Percentiles rank a stretch among this genome's conserved stretches.
Evolutionary conservation across 1,284 basidiomycete species (phyloP).

Genomic region (Golubevia pallescens): DNA sequence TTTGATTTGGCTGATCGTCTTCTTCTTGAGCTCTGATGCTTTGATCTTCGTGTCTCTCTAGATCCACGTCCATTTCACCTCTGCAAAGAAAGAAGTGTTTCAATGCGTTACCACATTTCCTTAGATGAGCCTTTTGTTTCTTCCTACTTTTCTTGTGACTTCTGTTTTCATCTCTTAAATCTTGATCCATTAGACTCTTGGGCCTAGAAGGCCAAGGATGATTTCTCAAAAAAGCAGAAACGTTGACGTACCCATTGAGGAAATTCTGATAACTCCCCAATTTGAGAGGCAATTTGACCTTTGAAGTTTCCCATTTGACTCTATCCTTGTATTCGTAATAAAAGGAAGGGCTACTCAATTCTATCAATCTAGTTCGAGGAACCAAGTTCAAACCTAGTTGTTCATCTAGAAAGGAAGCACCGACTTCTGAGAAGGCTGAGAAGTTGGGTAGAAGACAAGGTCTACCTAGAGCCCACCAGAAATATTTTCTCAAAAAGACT

Average conservation of each 20-base stretch:
- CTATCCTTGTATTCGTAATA: constrained; percentile 51
- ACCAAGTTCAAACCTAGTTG: constrained; percentile 45
- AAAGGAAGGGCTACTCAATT: constrained; percentile 44
- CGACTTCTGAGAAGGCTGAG: constrained; percentile 57
- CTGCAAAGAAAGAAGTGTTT: constrained; percentile 67
- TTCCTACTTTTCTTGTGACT: constrained; percentile 52
- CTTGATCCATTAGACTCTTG: constrained; percentile 68
- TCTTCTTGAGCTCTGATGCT: constrained; percentile 19
- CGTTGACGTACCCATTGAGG: constrained; percentile 82
- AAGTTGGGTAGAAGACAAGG: constrained; percentile 61
- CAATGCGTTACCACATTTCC: constrained; percentile 43
- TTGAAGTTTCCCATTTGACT: constrained; percentile 24
- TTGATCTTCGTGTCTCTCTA: constrained; percentile 72
- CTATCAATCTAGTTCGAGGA: constrained; percentile 51
- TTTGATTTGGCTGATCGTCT: constrained; percentile 29
- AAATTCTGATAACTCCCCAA: constrained; percentile 90
- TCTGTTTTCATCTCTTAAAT: constrained; percentile 79
- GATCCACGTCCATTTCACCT: constrained; percentile 73
- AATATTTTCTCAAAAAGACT: constrained; percentile 56
- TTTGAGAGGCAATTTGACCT: constrained; percentile 76
- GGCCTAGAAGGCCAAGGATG: constrained; percentile 87
- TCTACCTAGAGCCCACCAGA: constrained; percentile 63
- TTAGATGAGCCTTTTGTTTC: constrained; percentile 37
- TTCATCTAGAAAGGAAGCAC: constrained; percentile 53
- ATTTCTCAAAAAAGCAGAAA: constrained; percentile 81